Conservation (phyloP, 176 grass and related monocot genomes). For the Musa troglodytarum region DNA sequence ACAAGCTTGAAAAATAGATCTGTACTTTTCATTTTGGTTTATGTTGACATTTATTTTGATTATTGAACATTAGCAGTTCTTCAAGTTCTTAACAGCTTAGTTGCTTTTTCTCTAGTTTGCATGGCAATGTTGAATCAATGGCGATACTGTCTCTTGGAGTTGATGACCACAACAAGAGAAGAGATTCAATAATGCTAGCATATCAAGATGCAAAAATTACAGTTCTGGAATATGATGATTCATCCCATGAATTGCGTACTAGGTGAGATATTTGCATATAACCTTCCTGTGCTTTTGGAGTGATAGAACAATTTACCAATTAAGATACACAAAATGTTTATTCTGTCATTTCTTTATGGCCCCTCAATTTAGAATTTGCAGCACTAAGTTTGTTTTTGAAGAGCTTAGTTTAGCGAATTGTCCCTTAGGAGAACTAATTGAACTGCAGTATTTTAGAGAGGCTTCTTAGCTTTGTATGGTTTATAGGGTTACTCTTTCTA, state of each 20-base stretch:
- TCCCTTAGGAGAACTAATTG: too few relatives aligned
- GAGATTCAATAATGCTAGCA: constrained; percentile 46
- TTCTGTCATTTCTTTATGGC: too few relatives aligned
- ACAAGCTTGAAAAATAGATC: neutral
- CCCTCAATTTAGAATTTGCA: too few relatives aligned
- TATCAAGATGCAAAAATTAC: constrained; percentile 85
- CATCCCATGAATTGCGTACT: constrained; percentile 45
- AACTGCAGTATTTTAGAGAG: too few relatives aligned
- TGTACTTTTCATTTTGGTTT: neutral
- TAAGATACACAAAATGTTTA: too few relatives aligned
- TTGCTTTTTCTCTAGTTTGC: constrained; percentile 42
- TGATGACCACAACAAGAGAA: constrained; percentile 39
- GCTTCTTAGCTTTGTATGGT: too few relatives aligned
- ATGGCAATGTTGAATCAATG: constrained; percentile 71
- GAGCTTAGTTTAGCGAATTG: too few relatives aligned
- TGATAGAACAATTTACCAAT: neutral
- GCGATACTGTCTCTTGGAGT: constrained; percentile 54
- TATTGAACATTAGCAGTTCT: neutral
- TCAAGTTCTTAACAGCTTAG: neutral
- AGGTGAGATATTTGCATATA: constrained; percentile 35
- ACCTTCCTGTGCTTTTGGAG: neutral
- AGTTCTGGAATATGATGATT: constrained; percentile 72
- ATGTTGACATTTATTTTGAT: neutral
- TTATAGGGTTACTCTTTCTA: too few relatives aligned
- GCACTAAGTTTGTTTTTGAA: too few relatives aligned